These are phyloP conservation scores for Hypoxylon sp. DNA, from an alignment of 2,329 filamentous ascomycete genomes.

Conservation along the genomic window DNA sequence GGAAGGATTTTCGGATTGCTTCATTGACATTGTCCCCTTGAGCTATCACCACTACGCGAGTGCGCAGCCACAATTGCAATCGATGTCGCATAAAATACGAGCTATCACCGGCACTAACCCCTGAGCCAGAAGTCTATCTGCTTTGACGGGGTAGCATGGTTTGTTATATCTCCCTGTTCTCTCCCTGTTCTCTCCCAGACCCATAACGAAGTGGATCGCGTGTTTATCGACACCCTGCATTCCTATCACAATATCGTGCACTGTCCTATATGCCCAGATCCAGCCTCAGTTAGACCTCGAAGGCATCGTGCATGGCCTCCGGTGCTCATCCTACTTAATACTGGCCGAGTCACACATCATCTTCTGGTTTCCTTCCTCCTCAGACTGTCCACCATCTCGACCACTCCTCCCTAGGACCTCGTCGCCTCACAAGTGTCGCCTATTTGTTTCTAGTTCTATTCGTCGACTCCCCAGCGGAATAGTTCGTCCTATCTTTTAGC, in stretches of 20 bases:
- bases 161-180: conserved; percentile 41
- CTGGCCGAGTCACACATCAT: conserved; percentile 34
- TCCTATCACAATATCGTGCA: conserved; percentile 37
- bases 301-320: conserved; percentile 35
- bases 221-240: conserved; percentile 43
- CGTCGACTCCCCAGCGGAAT: conserved; percentile 39
- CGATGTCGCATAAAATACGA: conserved; percentile 39
- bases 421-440: conserved; percentile 32
- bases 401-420: conserved; percentile 35
- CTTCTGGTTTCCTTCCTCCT: conserved; percentile 32
- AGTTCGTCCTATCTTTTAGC: conserved; percentile 50
- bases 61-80: conserved; percentile 27
- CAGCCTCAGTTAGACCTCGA: conserved; percentile 24
- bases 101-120: conserved; percentile 28
- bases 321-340: conserved; percentile 40
- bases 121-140: conserved; percentile 35
- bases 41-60: conserved; percentile 7
- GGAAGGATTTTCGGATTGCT: conserved; percentile 1
- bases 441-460: conserved; percentile 40
- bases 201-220: conserved; percentile 37
- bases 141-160: conserved; percentile 40
- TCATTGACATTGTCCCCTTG: conserved; percentile 10
- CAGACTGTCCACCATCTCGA: conserved; percentile 42
- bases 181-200: conserved; percentile 20
- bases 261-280: conserved; percentile 38